Evolutionary conservation across 2,329 filamentous ascomycete species (phyloP).

Genomic region (Trichoderma hamatum): DNA sequence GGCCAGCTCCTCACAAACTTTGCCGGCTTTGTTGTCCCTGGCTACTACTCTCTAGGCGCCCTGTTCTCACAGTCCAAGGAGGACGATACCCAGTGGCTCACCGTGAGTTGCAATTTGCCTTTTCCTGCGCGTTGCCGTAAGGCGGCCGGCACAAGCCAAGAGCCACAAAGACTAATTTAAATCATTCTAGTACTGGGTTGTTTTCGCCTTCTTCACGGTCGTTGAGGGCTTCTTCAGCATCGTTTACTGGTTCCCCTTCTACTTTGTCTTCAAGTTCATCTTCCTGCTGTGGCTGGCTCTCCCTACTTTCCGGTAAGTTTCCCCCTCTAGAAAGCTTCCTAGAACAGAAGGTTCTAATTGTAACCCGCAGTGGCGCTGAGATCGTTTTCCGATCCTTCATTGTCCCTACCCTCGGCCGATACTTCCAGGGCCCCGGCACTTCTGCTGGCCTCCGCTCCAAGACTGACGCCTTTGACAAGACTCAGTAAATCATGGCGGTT

Average conservation of each 20-base stretch:
- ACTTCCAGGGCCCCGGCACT: constrained; percentile 74
- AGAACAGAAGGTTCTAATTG: neutral
- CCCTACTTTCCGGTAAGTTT: constrained; percentile 82
- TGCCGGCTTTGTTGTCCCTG: constrained; percentile 79
- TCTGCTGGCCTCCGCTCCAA: constrained; percentile 87
- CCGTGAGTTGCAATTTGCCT: constrained; percentile 52
- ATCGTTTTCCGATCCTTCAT: constrained; percentile 96
- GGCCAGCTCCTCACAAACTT: constrained; percentile 87
- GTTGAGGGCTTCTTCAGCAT: constrained; percentile 81
- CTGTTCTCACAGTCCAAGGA: constrained; percentile 71
- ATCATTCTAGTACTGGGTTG: constrained; percentile 75
- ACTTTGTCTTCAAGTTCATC: constrained; percentile 99
- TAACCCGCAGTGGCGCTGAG: constrained; percentile 75
- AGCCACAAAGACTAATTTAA: constrained; percentile 40
- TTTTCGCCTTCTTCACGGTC: constrained; percentile 80
- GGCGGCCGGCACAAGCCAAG: constrained; percentile 3
- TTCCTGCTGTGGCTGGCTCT: constrained; percentile 97
- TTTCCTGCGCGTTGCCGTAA: neutral
- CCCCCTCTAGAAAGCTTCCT: neutral
- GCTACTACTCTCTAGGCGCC: constrained; percentile 80
- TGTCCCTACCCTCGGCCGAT: constrained; percentile 86
- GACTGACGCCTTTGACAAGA: constrained; percentile 76
- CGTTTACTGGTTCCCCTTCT: constrained; percentile 97
- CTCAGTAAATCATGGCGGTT: constrained; percentile 54
- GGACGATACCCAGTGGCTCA: constrained; percentile 82